phyloP scores from a whole-genome alignment of 768 basidiomycete genomes.

The Leccinum incarnatum region DNA sequence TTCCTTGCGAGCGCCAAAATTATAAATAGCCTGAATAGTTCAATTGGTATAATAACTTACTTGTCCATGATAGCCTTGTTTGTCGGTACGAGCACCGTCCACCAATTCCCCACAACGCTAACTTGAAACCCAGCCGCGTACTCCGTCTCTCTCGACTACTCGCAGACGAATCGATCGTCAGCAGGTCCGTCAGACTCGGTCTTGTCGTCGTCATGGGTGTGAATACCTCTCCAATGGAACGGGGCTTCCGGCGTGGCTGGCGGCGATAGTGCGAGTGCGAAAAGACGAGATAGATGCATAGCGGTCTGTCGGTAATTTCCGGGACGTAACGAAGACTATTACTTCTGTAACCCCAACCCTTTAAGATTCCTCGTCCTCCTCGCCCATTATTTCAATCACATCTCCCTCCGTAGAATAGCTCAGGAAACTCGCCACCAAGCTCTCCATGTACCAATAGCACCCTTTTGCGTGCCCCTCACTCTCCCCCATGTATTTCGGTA shows the following conservation, averaged over 20 bases:
- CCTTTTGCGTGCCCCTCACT: slow-evolving; percentile 8
- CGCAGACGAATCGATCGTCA: slow-evolving; percentile 70
- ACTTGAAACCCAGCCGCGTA: slow-evolving; percentile 42
- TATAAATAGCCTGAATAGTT: no score
- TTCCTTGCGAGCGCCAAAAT: no score
- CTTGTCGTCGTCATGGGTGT: slow-evolving; percentile 40
- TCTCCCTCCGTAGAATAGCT: slow-evolving; percentile 42
- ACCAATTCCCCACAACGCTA: no score
- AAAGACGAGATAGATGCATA: slow-evolving; percentile 21
- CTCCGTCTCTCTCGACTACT: slow-evolving; percentile 74
- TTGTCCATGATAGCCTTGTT: no score
- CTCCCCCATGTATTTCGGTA: slow-evolving; percentile 4
- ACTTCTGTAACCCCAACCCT: not conserved
- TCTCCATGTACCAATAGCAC: slow-evolving; percentile 58
- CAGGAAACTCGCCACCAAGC: slow-evolving; percentile 45
- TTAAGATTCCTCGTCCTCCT: not conserved
- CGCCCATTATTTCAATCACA: not conserved
- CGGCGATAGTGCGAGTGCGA: slow-evolving; percentile 24
- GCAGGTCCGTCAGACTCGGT: slow-evolving; percentile 69
- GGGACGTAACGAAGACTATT: not conserved
- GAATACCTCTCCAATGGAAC: slow-evolving; percentile 10
- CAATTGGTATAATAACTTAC: no score
- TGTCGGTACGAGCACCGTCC: no score
- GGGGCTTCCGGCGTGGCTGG: slow-evolving; percentile 13
- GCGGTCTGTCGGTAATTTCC: slow-evolving; percentile 4